phyloP scores from a whole-genome alignment of 768 basidiomycete genomes.

The Trametes coccinea region DNA sequence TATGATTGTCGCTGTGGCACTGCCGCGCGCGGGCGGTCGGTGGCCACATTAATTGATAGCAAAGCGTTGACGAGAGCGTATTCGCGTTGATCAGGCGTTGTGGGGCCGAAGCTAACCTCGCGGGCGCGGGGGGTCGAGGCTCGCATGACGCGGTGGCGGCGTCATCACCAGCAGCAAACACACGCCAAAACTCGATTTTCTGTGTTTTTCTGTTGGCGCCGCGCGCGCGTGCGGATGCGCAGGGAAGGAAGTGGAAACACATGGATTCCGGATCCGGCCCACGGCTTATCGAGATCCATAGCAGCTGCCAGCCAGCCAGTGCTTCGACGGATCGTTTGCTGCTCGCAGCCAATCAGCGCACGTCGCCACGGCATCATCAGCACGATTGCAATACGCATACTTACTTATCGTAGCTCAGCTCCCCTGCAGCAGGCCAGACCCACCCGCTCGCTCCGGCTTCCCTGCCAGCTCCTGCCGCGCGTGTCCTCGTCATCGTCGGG shows the following conservation, averaged over 20 bases:
- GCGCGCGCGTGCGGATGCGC: no score
- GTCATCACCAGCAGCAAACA: conserved; percentile 4
- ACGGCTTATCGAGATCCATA: conserved; percentile 17
- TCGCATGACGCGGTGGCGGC: conserved; percentile 11
- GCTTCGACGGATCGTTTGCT: neutral
- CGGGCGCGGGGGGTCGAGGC: neutral
- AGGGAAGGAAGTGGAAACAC: neutral
- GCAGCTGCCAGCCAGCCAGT: conserved; percentile 8
- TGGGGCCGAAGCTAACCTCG: neutral
- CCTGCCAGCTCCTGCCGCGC: neutral
- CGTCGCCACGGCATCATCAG: neutral
- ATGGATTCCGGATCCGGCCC: conserved; percentile 2
- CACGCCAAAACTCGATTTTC: no score
- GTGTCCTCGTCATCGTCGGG: neutral
- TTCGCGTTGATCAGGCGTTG: conserved; percentile 1
- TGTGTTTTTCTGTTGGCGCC: neutral
- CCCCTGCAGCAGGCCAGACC: no score
- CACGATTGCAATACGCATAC: no score
- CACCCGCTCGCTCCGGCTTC: no score
- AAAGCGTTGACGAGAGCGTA: neutral
- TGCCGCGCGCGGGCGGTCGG: no score
- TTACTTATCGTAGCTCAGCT: no score
- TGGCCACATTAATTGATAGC: no score
- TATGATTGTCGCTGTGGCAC: neutral
- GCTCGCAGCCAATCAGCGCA: conserved; percentile 3